phyloP scores from a whole-genome alignment of 139 green algal genomes.

The Dunaliella primolecta region DNA sequence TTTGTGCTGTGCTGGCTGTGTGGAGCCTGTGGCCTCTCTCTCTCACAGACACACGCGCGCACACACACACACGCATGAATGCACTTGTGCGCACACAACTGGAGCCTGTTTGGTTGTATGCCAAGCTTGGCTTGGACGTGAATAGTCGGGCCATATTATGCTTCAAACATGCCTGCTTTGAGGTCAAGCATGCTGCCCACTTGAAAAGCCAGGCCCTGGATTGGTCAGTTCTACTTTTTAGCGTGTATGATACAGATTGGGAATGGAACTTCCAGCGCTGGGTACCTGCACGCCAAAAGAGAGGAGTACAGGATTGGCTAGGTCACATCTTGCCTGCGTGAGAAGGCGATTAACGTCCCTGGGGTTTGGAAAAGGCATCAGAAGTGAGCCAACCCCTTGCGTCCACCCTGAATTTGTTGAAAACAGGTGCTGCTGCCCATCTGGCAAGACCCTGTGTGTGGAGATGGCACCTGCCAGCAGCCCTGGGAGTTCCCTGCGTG shows the following conservation, averaged over 20 bases:
- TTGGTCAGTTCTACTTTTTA: too few species aligned
- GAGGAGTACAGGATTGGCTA: not conserved
- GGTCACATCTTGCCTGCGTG: not conserved
- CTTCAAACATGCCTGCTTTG: too few species aligned
- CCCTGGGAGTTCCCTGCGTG: conserved; percentile 73
- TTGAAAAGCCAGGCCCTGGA: not conserved
- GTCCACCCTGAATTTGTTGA: too few species aligned
- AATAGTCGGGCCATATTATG: too few species aligned
- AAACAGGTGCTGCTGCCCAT: conserved; percentile 55
- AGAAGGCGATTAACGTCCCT: not conserved
- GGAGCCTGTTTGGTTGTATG: not conserved
- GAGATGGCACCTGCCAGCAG: conserved; percentile 63
- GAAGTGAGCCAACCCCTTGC: too few species aligned
- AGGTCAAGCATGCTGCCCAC: too few species aligned
- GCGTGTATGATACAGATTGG: too few species aligned
- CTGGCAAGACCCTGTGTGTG: conserved; percentile 70
- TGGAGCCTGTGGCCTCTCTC: not conserved
- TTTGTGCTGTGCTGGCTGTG: not conserved
- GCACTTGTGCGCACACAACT: not conserved
- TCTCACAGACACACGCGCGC: too few species aligned
- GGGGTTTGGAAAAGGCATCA: too few species aligned
- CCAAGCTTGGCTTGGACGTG: too few species aligned
- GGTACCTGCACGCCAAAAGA: not conserved
- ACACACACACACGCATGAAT: not conserved
- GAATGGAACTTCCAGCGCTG: not conserved